Evolutionary conservation across 1,139 yeast species (phyloP), one percentile per base, ranked within the genome.

Genomic region (Blastobotrys indianensis): DNA sequence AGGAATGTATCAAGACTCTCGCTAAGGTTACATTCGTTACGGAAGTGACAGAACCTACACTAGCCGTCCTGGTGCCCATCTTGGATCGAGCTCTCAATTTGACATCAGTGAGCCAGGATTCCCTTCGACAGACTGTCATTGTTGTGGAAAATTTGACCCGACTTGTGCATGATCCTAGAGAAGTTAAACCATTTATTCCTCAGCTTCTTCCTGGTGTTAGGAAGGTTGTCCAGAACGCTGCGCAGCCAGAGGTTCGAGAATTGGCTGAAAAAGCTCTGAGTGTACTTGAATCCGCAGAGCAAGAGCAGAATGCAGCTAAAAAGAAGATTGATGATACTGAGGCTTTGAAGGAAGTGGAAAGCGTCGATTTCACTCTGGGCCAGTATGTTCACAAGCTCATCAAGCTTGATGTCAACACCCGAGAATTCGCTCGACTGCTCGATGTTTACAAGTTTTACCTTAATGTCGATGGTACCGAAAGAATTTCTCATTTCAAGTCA

Each of bases 21-120:
- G 84, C 96, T 1, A 85, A 94, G 41, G 97, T 92, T 46, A 92
- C 98, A 0, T 92, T 92, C 66, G 98, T 92, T 43, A 96, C 98
- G 41, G 98, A 92, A 71, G 98, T 92, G 52, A 92, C 97, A 13
- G 97, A 90, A 69, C 94, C 97, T 7, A 94, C 95, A 6, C 74
- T 92, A 56, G 79, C 97, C 3, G 71, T 92, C 50, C 75, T 92
- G 58, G 97, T 87, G 36, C 98, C 98, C 44, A 90, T 90, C 57
- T 76, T 92, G 61, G 92, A 82, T 65, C 86, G 92, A 65, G 92
- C 97, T 2, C 75, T 92, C 62, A 88, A 85, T 63, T 76, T 83
- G 74, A 79, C 94, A 12, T 85, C 95, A 1, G 83, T 95, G 4
- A 82, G 97, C 12, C 96, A 90, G 69, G 97, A 92, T 62, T 95